These are phyloP conservation scores for Podaxis sp. DNA, from an alignment of 768 basidiomycete genomes.

Conservation along the genomic window DNA sequence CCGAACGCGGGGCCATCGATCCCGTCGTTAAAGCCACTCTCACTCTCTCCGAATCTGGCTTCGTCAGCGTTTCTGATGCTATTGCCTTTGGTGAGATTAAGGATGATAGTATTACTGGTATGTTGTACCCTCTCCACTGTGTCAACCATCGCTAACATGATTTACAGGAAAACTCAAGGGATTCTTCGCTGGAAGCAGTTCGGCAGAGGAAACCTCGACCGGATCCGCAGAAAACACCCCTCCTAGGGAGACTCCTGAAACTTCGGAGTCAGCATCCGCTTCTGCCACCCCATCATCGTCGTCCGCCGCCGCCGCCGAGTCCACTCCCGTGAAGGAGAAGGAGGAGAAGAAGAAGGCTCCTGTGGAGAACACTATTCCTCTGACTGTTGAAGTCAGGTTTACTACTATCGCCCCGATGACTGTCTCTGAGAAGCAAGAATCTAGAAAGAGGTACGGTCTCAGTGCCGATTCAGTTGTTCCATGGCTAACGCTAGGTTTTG, in stretches of 20 bases:
- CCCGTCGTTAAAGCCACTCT: conserved; percentile 87
- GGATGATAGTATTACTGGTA: conserved; percentile 75
- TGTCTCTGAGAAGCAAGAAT: conserved; percentile 67
- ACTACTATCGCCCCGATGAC: conserved; percentile 76
- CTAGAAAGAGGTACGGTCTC: conserved; percentile 63
- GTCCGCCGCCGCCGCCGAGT: conserved; percentile 31
- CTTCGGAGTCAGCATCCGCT: conserved; percentile 25
- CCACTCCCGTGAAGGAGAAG: conserved; percentile 36
- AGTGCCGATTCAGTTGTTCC: not conserved
- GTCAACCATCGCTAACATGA: not conserved
- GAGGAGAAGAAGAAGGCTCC: conserved; percentile 33
- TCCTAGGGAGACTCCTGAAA: conserved; percentile 33
- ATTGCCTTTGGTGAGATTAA: conserved; percentile 79
- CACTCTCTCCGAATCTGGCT: conserved; percentile 81
- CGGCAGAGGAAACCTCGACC: conserved; percentile 36
- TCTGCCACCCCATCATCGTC: conserved; percentile 31
- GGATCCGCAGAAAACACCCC: conserved; percentile 42
- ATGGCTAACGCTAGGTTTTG: not conserved
- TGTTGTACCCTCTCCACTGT: conserved; percentile 16
- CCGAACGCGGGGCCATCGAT: conserved; percentile 75
- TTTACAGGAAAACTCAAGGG: conserved; percentile 78
- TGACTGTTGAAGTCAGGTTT: conserved; percentile 63
- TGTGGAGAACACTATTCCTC: conserved; percentile 62
- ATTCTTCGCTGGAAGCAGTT: conserved; percentile 67
- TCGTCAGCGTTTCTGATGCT: conserved; percentile 78